These are phyloP conservation scores for Solidago caesia DNA, from an alignment of 129 eudicot species.

Conservation along the genomic window DNA sequence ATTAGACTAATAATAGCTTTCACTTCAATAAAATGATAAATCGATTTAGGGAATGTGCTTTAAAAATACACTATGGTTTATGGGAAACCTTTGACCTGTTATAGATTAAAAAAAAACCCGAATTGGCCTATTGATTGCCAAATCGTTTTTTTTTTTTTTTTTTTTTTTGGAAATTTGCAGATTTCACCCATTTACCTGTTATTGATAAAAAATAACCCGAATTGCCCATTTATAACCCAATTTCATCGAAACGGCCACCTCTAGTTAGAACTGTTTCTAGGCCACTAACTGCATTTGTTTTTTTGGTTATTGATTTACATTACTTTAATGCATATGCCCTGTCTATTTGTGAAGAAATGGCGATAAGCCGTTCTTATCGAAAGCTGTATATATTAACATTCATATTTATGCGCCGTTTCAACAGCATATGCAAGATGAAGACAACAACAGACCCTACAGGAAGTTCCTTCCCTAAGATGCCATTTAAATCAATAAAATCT, in stretches of 20 bases:
- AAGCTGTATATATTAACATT: constrained; percentile 18
- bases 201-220: background rate
- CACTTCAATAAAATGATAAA: background rate
- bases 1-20: background rate
- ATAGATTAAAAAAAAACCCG: too few species aligned
- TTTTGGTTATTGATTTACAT: constrained; percentile 7
- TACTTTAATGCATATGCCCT: background rate
- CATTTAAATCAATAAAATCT: constrained; percentile 31
- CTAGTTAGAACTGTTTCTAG: background rate
- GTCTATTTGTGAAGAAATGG: background rate
- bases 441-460: constrained; percentile 90
- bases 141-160: too few species aligned
- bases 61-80: background rate
- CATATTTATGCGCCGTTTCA: constrained; percentile 27
- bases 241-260: background rate
- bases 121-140: too few species aligned
- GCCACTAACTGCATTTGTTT: background rate
- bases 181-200: background rate
- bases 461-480: constrained; percentile 49
- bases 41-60: background rate
- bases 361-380: background rate
- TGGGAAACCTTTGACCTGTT: background rate
- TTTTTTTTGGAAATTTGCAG: background rate
- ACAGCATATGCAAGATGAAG: constrained; percentile 99
- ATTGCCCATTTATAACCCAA: background rate